Base-by-base conservation (phyloP, 306 rosid species). In the Dryas drummondii region DNA sequence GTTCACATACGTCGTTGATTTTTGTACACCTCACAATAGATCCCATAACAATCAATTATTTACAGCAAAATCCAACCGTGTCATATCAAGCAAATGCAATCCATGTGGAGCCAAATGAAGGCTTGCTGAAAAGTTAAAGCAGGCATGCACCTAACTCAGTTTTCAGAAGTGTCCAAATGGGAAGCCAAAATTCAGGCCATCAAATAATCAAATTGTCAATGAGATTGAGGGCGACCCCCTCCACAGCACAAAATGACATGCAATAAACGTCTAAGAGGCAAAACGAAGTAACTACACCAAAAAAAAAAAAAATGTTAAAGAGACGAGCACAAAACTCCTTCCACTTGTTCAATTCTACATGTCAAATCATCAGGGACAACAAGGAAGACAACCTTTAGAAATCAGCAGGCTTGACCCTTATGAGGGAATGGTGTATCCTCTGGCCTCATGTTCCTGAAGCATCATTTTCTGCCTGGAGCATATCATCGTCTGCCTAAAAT, bases 121-220 rank as follows among this genome's bases (percentile, higher is more conserved):
- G 59, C 65, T 71, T 71, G 44, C 44, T 54, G 44, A 55, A 64
- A 71, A 54, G 65, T 56, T 70, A 70, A 57, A 71, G 53, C 54
- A 56, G 27, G 66, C 75, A 45, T 47, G 45, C 49, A 72, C 66
- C 12, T 1, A 57, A 72, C 53, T 19, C 76, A 22, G 12, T 44
- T 22, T 46, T 45, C 1, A 1, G 6, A 26, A 58, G 56, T 22
- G 56, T 72, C 67, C 76, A 72, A 72, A 58, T 71, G 54, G 54
- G 54, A 56, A 56, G 54, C 75, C 75, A 19, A 71, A 19, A 45
- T 57, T 57, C 5, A 45, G 42, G 55, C 27, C 55, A 22, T 59
- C 66, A 57, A 72, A 19, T 26, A 45, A 72, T 22, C 19, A 12
- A 22, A 27, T 13, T 50, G 57, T 58, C 46, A 46, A 26, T 1